Evolutionary conservation across 441 rosid species (phyloP), one percentile per base, ranked within the genome.

Genomic region (Brassica hybrid): DNA sequence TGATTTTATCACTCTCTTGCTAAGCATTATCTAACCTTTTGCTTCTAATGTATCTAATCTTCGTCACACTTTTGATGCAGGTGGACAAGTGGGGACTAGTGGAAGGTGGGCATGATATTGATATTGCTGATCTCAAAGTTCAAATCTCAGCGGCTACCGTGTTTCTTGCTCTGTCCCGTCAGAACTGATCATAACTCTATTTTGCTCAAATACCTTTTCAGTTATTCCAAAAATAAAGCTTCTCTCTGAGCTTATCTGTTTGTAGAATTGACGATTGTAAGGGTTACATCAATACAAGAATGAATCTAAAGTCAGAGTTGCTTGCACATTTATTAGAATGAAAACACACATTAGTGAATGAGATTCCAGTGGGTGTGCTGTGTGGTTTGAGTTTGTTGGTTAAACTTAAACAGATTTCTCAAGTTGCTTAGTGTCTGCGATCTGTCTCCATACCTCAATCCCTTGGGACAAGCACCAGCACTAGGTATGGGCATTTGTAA

Each of bases 91-190:
- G 98, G 98, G 99, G 99, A 71, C 82, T 96, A 64, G 99, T 94
- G 11, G 98, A 94, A 88, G 99, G 98, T 2, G 98, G 98, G 21
- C 99, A 93, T 14, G 99, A 96, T 76, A 62, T 96, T 56, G 98
- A 96, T 84, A 83, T 96, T 59, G 98, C 99, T 36, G 99, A 94
- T 89, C 91, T 96, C 12, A 91, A 78, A 89, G 98, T 93, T 69
- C 98, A 92, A 80, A 87, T 96, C 70, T 82, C 99, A 38, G 86
- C 99, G 36, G 95, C 98, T 13, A 82, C 87, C 17, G 98, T 91
- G 30, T 96, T 96, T 87, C 93, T 92, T 65, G 96, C 88, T 73
- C 90, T 96, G 66, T 90, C 96, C 5, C 89, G 91, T 48, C 54
- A 48, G n/a, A 48, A 48, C 54, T 61, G 81, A 52, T 63, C 89